Evolutionary conservation across 495 filamentous ascomycete species (phyloP).

Genomic region (Neurospora sp.): DNA sequence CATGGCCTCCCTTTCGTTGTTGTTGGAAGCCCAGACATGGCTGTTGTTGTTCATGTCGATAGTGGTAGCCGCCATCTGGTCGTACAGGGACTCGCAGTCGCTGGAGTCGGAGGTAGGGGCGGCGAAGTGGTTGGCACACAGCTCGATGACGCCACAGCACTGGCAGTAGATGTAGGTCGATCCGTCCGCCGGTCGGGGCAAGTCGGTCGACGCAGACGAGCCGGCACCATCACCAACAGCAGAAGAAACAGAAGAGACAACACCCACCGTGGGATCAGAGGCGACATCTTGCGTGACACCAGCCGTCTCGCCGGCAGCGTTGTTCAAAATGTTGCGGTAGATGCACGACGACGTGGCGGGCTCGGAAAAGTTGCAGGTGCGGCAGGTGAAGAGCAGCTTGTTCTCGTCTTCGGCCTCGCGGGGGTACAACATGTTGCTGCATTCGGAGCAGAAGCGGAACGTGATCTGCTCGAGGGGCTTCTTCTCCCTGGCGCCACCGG

Average conservation of each 20-base stretch:
- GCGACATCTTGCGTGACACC: constrained; percentile 95
- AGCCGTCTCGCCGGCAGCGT: constrained; percentile 84
- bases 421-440: constrained; percentile 96
- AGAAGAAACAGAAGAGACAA: constrained; percentile 18
- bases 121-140: constrained; percentile 7
- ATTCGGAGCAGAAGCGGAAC: constrained; percentile 96
- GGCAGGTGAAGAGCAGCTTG: constrained; percentile 55
- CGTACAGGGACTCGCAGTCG: neutral
- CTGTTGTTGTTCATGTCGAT: neutral
- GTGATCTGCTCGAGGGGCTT: constrained; percentile 67
- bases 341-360: constrained; percentile 76
- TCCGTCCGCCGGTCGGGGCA: neutral
- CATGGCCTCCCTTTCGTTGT: neutral
- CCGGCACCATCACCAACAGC: constrained; percentile 9
- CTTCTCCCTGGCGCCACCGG: constrained; percentile 36
- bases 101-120: neutral
- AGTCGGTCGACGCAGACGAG: constrained; percentile 14
- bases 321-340: constrained; percentile 84
- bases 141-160: constrained; percentile 10
- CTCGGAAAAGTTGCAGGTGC: constrained; percentile 85
- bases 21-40: neutral
- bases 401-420: constrained; percentile 66
- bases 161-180: constrained; percentile 11
- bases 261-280: constrained; percentile 94
- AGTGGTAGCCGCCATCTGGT: neutral